Base-by-base conservation (phyloP, 768 basidiomycete genomes). In the Tulasnella sp. region DNA sequence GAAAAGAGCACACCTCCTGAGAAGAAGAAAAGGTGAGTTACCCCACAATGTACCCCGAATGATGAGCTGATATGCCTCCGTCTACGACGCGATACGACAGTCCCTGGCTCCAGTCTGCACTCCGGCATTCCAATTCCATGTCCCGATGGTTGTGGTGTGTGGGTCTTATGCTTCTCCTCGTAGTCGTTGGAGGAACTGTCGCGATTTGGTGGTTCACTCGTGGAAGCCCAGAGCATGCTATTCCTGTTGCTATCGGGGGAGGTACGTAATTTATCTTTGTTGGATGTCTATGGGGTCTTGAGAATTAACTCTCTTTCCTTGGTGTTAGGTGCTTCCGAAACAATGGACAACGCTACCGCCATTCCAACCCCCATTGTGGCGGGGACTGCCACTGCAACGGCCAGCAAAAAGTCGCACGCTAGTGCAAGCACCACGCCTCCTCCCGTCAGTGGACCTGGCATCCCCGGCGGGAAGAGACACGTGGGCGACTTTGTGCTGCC, bases 111-210 rank as follows among this genome's bases (percentile, higher is more conserved):
- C n/a, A 48, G n/a, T 27, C 27, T 6, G n/a, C 58, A n/a, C 14
- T 37, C 45, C 15, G 46, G 34, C 19, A 32, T 14, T 32, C 39
- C 8, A 21, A 19, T 8, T 7, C 46, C 19, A 21, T 50, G 39
- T 51, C 49, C 11, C 59, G 32, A 17, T 61, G 49, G 60, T 35
- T 49, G 4, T 21, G 17, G 46, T 29, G 59, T 32, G n/a, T 59
- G 35, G 59, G 59, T n/a, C 8, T 61, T 12, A 35, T 60, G 27
- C 25, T 61, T 9, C 40, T 61, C 8, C 19, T 25, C 35, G 35
- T 12, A 27, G 45, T 59, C 40, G 49, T 39, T 19, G 60, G 46
- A 11, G 60, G 60, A 19, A 61, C 42, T 29, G 60, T 46, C 27
- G 25, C 57, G 21, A 45, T 37, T 31, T 49, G 62, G 45, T 50